Conservation (phyloP, 148 eudicot species). For the Fallopia convolvulus region DNA sequence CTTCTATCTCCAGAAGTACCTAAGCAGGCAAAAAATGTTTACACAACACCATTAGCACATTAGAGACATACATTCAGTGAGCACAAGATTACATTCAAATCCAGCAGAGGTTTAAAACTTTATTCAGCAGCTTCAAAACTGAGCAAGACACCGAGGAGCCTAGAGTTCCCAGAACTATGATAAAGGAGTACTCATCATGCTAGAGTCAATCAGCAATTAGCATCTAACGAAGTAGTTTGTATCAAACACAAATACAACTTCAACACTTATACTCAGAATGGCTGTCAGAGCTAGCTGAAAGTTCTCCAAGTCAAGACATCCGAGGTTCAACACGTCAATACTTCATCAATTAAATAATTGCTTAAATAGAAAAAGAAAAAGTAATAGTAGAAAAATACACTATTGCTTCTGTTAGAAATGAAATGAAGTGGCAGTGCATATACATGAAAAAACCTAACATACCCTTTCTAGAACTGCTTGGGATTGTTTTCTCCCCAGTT, state of each 20-base stretch:
- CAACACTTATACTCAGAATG: background rate
- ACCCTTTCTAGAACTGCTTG: slow-evolving; percentile 77
- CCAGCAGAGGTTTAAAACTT: background rate
- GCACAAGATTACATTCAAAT: background rate
- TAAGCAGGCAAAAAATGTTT: slow-evolving; percentile 10
- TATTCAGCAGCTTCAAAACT: background rate
- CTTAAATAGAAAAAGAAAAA: background rate
- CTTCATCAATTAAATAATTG: background rate
- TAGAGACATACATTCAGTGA: slow-evolving; percentile 1
- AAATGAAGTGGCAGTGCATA: background rate
- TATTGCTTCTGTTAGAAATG: background rate
- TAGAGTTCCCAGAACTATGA: background rate
- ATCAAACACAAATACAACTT: background rate
- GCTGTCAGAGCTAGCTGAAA: background rate
- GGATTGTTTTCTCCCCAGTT: slow-evolving; percentile 81
- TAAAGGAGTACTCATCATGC: background rate
- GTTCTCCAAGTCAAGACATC: background rate
- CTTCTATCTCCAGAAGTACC: slow-evolving; percentile 89
- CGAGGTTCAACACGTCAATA: background rate
- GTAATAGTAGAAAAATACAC: background rate
- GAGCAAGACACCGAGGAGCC: background rate
- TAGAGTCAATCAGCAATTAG: background rate
- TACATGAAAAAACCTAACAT: slow-evolving; percentile 8
- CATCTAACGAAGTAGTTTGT: background rate
- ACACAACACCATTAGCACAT: background rate